Evolutionary conservation across 305 asterid species (phyloP).

Genomic region (Fraxinus floribunda): DNA sequence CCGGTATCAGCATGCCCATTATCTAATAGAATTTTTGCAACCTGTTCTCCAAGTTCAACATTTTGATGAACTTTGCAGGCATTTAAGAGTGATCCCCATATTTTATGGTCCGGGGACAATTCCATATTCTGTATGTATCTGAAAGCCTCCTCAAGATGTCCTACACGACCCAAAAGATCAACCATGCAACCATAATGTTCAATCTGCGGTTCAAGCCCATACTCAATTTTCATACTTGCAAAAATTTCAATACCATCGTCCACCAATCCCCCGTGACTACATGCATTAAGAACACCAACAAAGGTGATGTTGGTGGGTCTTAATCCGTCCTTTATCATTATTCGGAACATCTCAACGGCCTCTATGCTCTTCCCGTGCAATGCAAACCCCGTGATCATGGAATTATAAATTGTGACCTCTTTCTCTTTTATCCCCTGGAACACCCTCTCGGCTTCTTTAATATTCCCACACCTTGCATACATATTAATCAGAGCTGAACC

Average conservation of each 20-base stretch:
- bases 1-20: conserved; percentile 36
- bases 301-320: conserved; percentile 45
- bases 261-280: conserved; percentile 56
- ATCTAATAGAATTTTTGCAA: conserved; percentile 31
- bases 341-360: conserved; percentile 38
- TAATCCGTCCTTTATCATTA: conserved; percentile 38
- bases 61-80: conserved; percentile 50
- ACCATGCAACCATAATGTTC: conserved; percentile 66
- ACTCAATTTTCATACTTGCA: conserved; percentile 31
- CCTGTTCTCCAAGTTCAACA: conserved; percentile 39
- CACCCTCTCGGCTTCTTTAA: conserved; percentile 44
- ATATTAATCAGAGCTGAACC: conserved; percentile 56
- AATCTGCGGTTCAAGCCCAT: conserved; percentile 38
- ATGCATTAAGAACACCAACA: conserved; percentile 51
- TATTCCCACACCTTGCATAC: conserved; percentile 54
- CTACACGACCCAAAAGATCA: conserved; percentile 63
- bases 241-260: conserved; percentile 41
- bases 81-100: conserved; percentile 52
- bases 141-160: conserved; percentile 49
- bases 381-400: conserved; percentile 53
- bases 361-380: conserved; percentile 45
- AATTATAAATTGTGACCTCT: conserved; percentile 48
- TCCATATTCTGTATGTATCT: conserved; percentile 32
- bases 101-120: conserved; percentile 37
- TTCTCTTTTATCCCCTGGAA: conserved; percentile 34